Conservation (phyloP, 352 stramenopile species). For the Phytophthora vignae region DNA sequence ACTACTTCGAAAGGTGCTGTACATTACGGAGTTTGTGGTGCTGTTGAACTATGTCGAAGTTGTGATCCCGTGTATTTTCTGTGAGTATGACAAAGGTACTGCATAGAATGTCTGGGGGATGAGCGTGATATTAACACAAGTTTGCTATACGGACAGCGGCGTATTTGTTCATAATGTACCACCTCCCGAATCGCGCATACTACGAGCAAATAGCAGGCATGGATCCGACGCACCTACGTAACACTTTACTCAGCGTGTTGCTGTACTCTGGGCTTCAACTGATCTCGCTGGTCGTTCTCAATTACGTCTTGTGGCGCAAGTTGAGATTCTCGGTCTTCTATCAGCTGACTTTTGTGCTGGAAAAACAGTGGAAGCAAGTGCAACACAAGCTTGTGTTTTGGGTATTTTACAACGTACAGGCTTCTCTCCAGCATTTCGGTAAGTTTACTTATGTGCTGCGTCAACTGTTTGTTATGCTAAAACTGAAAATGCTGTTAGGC, state of each 20-base stretch:
- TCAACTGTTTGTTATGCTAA: not conserved
- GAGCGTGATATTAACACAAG: not conserved
- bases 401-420: slow-evolving; percentile 9
- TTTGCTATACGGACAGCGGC: slow-evolving; percentile 1
- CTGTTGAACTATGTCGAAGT: slow-evolving; percentile 8
- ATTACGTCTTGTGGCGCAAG: slow-evolving; percentile 3
- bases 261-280: slow-evolving; percentile 4
- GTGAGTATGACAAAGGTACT: not conserved
- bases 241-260: slow-evolving; percentile 3
- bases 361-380: not conserved
- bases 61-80: slow-evolving; percentile 6
- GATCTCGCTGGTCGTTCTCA: slow-evolving; percentile 1
- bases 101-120: not conserved
- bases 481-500: not conserved
- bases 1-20: slow-evolving; percentile 5
- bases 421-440: slow-evolving; percentile 5
- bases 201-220: slow-evolving; percentile 8
- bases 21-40: slow-evolving; percentile 12
- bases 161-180: slow-evolving; percentile 12
- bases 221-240: not conserved
- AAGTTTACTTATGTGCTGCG: not conserved
- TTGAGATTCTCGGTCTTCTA: not conserved
- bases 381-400: not conserved
- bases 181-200: slow-evolving; percentile 8
- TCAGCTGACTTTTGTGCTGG: slow-evolving; percentile 5